Evolutionary conservation across 495 filamentous ascomycete genomes (phyloP).

Genomic region (Talaromyces nanjingensis): DNA sequence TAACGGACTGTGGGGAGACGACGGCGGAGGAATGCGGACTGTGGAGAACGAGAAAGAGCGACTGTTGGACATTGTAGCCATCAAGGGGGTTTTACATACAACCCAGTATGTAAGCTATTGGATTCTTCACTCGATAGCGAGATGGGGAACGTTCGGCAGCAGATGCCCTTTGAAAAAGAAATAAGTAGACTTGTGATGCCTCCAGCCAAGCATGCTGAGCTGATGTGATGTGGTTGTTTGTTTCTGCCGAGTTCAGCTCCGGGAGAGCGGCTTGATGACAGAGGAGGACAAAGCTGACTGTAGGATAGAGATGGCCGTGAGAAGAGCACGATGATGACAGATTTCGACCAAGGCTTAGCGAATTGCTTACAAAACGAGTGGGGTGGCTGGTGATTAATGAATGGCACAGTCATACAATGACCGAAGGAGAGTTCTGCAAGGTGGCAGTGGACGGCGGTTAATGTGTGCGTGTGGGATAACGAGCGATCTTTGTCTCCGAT

Average conservation of each 20-base stretch:
- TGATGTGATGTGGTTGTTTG: not conserved
- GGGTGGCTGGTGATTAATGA: not conserved
- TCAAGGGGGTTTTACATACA: not conserved
- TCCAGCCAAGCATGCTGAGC: slow-evolving; percentile 10
- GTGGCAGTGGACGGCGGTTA: not conserved
- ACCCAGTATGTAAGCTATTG: not conserved
- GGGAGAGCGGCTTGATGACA: not conserved
- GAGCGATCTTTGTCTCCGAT: not conserved
- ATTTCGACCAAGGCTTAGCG: not conserved
- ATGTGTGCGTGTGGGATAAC: not conserved
- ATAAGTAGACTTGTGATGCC: not conserved
- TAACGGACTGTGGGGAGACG: slow-evolving; percentile 19
- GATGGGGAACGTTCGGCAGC: not conserved
- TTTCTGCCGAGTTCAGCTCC: not conserved
- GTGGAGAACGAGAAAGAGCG: slow-evolving; percentile 7
- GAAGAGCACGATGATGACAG: not conserved
- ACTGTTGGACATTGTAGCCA: slow-evolving; percentile 5
- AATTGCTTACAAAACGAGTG: not conserved
- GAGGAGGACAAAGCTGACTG: not conserved
- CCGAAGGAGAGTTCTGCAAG: not conserved
- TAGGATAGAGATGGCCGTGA: not conserved
- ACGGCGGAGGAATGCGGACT: slow-evolving; percentile 9
- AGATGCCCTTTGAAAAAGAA: not conserved
- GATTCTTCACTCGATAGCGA: not conserved
- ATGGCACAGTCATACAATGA: not conserved